These are phyloP conservation scores for Umbilicus rupestris DNA, from an alignment of 164 flowering plant genomes.

Conservation along the genomic window DNA sequence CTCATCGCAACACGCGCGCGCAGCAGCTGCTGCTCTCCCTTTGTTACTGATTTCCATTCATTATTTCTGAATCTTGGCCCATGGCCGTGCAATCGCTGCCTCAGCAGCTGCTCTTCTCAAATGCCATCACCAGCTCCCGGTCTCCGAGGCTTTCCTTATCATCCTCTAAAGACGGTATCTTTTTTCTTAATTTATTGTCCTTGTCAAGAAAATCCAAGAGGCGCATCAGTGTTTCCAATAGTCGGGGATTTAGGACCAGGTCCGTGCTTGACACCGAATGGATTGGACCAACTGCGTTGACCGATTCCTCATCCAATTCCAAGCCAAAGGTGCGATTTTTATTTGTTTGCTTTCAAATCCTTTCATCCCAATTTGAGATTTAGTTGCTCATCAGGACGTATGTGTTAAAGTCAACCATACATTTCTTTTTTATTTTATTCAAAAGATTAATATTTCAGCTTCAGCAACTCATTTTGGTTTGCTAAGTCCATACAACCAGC, in stretches of 20 bases:
- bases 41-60: background rate
- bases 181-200: slow-evolving; percentile 39
- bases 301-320: slow-evolving; percentile 7
- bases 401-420: background rate
- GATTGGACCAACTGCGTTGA: slow-evolving; percentile 8
- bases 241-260: slow-evolving; percentile 14
- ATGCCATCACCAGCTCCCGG: slow-evolving; percentile 12
- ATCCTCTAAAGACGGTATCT: slow-evolving; percentile 18
- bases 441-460: too few species aligned
- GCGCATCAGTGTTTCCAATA: slow-evolving; percentile 19
- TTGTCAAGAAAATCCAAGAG: slow-evolving; percentile 28
- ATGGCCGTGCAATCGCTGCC: slow-evolving; percentile 38
- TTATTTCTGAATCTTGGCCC: background rate
- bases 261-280: slow-evolving; percentile 47
- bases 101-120: slow-evolving; percentile 23
- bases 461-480: background rate
- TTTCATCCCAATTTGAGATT: too few species aligned
- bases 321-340: slow-evolving; percentile 26
- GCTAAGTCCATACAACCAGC: background rate
- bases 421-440: background rate
- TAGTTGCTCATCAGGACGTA: too few species aligned
- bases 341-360: too few species aligned
- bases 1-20: background rate
- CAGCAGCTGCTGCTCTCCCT: background rate
- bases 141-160: slow-evolving; percentile 16